Conservation (phyloP, 129 eudicot species). For the Flaveria robusta region DNA sequence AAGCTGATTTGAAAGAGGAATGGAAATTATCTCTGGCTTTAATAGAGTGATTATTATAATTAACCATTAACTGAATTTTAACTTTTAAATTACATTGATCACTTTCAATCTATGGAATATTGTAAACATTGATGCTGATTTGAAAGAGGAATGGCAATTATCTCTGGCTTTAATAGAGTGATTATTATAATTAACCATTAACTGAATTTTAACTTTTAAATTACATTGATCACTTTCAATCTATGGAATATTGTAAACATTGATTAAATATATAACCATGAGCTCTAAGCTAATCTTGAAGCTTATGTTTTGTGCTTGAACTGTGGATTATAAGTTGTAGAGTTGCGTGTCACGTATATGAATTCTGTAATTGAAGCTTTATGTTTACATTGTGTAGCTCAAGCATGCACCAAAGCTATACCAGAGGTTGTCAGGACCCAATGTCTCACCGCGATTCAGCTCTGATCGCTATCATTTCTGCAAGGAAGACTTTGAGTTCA, state of each 20-base stretch:
- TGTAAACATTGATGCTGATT: slow-evolving; percentile 1
- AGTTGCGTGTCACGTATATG: too few relatives aligned
- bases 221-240: neutral
- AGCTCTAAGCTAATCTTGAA: neutral
- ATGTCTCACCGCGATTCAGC: slow-evolving; percentile 56
- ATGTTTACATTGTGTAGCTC: slow-evolving; percentile 48
- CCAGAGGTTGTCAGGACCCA: slow-evolving; percentile 65
- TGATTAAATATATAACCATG: neutral
- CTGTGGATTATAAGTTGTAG: too few relatives aligned
- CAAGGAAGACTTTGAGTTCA: slow-evolving; percentile 76
- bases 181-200: neutral
- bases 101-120: neutral
- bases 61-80: neutral
- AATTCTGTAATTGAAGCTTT: neutral
- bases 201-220: neutral
- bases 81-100: neutral
- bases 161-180: neutral
- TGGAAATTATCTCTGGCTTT: neutral
- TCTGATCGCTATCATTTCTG: slow-evolving; percentile 77
- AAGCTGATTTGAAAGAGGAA: neutral
- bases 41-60: neutral
- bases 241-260: neutral
- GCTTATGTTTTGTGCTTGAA: neutral
- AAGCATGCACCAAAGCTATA: slow-evolving; percentile 83
- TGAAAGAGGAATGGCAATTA: neutral